These are phyloP conservation scores for Luffa aegyptiaca DNA, from an alignment of 306 rosid species.

Conservation along the genomic window DNA sequence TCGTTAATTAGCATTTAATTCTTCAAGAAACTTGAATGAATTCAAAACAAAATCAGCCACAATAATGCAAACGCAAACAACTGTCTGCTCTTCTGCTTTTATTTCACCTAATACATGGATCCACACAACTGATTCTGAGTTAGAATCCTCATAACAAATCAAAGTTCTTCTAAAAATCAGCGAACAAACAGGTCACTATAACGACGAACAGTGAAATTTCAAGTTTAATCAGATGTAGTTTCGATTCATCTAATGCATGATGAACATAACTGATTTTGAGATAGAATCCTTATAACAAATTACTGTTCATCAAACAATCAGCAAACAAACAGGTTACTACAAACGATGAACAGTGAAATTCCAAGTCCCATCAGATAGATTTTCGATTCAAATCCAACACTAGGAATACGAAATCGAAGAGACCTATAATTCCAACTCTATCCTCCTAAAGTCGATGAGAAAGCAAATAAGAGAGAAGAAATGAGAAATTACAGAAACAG, in stretches of 20 bases:
- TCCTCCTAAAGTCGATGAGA: neutral
- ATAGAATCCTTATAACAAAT: neutral
- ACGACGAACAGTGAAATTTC: too few relatives aligned
- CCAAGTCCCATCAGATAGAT: neutral
- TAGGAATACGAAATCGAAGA: neutral
- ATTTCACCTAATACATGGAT: neutral
- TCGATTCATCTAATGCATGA: too few relatives aligned
- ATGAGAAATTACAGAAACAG: constrained; percentile 13
- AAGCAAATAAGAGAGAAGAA: neutral
- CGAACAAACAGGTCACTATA: too few relatives aligned
- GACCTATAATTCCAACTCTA: neutral
- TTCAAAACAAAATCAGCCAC: neutral
- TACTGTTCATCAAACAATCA: neutral
- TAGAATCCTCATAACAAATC: too few relatives aligned
- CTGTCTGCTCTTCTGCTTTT: neutral
- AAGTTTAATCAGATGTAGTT: too few relatives aligned
- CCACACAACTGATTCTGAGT: too few relatives aligned
- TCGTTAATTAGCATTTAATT: neutral
- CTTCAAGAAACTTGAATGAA: neutral
- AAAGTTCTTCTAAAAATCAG: too few relatives aligned
- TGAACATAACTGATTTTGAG: neutral
- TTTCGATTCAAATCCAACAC: neutral
- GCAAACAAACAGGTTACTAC: neutral
- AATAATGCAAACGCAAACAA: neutral
- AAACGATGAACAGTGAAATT: neutral